These are phyloP conservation scores for Cordyceps tenuipes DNA, from an alignment of 2,329 filamentous ascomycete species.

Conservation along the genomic window DNA sequence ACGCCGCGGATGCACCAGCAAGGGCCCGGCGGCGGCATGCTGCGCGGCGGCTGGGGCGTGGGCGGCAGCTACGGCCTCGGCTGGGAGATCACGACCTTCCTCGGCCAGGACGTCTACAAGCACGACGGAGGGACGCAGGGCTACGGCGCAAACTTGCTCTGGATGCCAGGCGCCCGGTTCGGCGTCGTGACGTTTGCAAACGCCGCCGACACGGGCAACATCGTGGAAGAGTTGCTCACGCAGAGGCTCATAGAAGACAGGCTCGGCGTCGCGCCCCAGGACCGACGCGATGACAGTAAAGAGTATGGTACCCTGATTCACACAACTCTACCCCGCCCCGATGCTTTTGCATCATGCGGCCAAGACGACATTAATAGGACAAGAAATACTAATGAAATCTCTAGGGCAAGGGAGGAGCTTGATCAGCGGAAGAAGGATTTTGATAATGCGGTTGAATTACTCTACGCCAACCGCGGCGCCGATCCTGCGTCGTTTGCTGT, in stretches of 20 bases:
- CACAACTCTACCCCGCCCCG: no score
- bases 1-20: background rate
- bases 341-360: background rate
- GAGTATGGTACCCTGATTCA: background rate
- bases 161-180: slow-evolving; percentile 15
- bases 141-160: slow-evolving; percentile 15
- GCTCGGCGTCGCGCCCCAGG: slow-evolving; percentile 3
- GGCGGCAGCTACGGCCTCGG: slow-evolving; percentile 14
- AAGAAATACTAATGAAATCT: background rate
- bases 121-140: slow-evolving; percentile 14
- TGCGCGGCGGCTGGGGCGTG: background rate
- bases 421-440: background rate
- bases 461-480: background rate
- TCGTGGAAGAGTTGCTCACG: slow-evolving; percentile 13
- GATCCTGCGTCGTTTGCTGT: slow-evolving; percentile 22
- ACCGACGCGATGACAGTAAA: slow-evolving; percentile 3
- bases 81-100: slow-evolving; percentile 14
- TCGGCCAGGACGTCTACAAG: slow-evolving; percentile 12
- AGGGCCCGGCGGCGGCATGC: background rate
- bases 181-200: slow-evolving; percentile 23
- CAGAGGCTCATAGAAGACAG: slow-evolving; percentile 17
- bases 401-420: background rate
- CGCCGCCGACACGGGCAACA: slow-evolving; percentile 29
- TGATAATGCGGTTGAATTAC: background rate
- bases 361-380: background rate